Evolutionary conservation across 208 protist genomes (phyloP).

Genomic region (Crithidia thermophila): DNA sequence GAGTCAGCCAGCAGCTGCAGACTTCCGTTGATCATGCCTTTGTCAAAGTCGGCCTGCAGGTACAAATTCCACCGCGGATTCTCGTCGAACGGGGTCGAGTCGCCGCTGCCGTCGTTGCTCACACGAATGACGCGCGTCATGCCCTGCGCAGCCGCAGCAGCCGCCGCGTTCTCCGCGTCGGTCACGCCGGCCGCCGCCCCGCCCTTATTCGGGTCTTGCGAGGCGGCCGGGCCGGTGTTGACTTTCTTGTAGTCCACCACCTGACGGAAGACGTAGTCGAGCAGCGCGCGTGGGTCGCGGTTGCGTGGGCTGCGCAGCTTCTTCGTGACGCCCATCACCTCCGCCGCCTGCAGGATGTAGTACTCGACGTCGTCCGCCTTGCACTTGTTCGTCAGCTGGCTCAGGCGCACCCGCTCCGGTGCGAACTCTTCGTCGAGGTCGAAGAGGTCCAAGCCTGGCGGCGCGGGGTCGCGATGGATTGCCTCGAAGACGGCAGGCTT

Average conservation of each 20-base stretch:
- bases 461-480: constrained; percentile 90
- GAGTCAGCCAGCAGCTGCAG: constrained; percentile 72
- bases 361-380: constrained; percentile 93
- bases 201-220: constrained; percentile 8
- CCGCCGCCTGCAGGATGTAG: constrained; percentile 93
- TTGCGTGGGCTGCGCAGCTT: constrained; percentile 89
- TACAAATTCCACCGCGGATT: constrained; percentile 79
- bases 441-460: constrained; percentile 95
- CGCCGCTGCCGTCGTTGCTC: constrained; percentile 38
- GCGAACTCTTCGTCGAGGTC: constrained; percentile 97
- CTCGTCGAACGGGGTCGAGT: constrained; percentile 84
- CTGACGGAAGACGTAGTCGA: constrained; percentile 94
- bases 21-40: constrained; percentile 70
- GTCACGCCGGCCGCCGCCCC: neutral
- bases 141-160: constrained; percentile 49
- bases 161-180: constrained; percentile 22
- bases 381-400: constrained; percentile 97
- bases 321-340: constrained; percentile 95
- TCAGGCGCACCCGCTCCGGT: constrained; percentile 93
- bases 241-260: constrained; percentile 94
- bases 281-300: constrained; percentile 86
- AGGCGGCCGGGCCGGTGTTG: constrained; percentile 35
- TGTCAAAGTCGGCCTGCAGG: constrained; percentile 75
- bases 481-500: constrained; percentile 95
- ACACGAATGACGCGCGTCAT: constrained; percentile 89